Percentiles rank a stretch among this genome's conserved stretches.
Evolutionary conservation across 805 yeast genomes (phyloP).

Genomic region (Candida alai): DNA sequence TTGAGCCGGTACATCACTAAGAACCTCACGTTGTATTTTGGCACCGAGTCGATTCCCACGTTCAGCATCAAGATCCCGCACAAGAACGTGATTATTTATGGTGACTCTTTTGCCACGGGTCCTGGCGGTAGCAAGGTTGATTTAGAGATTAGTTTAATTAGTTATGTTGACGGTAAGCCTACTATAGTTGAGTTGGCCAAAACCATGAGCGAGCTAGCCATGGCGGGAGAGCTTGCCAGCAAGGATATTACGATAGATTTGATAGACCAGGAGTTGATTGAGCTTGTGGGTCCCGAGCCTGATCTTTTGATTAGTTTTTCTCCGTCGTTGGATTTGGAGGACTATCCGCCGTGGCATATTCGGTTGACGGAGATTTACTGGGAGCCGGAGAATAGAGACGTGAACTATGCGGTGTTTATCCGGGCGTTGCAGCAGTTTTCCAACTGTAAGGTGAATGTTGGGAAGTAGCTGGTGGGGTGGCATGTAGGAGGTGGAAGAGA

Average conservation of each 20-base stretch:
- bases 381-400: slow-evolving; percentile 81
- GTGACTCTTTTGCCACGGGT: slow-evolving; percentile 20
- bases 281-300: slow-evolving; percentile 87
- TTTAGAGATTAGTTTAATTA: slow-evolving; percentile 62
- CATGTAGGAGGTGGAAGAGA: neutral
- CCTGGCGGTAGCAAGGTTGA: slow-evolving; percentile 35
- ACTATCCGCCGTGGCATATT: slow-evolving; percentile 97
- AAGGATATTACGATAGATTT: slow-evolving; percentile 70
- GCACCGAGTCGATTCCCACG: slow-evolving; percentile 61
- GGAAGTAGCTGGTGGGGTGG: slow-evolving; percentile 50
- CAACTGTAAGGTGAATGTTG: slow-evolving; percentile 81
- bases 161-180: slow-evolving; percentile 81
- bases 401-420: slow-evolving; percentile 77
- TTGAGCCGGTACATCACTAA: slow-evolving; percentile 53
- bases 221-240: slow-evolving; percentile 53
- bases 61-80: slow-evolving; percentile 68
- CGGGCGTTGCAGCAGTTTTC: slow-evolving; percentile 75
- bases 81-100: slow-evolving; percentile 44
- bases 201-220: slow-evolving; percentile 75
- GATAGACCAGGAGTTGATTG: slow-evolving; percentile 69
- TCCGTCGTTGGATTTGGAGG: slow-evolving; percentile 85
- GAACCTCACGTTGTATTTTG: slow-evolving; percentile 69
- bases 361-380: slow-evolving; percentile 87
- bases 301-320: slow-evolving; percentile 82
- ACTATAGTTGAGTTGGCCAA: slow-evolving; percentile 85